These are phyloP conservation scores for Lasiosphaeriaceae sp. DNA, from an alignment of 495 filamentous ascomycete species.

Conservation along the genomic window DNA sequence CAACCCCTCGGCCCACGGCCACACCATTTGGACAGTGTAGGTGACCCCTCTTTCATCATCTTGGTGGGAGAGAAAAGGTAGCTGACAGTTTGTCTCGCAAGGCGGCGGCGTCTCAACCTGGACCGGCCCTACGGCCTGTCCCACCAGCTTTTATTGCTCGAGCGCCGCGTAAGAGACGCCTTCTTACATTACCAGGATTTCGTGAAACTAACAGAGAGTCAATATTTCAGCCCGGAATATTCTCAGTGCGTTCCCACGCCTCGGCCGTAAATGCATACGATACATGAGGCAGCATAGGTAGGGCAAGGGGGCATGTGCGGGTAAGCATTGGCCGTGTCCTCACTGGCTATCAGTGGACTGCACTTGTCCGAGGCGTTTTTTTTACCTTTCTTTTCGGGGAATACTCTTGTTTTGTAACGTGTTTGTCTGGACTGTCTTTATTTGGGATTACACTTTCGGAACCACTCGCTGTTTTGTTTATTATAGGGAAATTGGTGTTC, in stretches of 20 bases:
- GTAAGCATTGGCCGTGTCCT: too few relatives aligned
- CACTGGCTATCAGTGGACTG: too few relatives aligned
- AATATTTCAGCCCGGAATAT: neutral
- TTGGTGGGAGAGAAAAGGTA: neutral
- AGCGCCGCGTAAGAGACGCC: neutral
- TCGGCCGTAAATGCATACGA: neutral
- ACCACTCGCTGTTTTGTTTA: too few relatives aligned
- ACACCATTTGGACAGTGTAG: constrained; percentile 4
- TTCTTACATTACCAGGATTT: neutral
- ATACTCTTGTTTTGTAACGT: too few relatives aligned
- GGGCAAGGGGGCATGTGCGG: too few relatives aligned
- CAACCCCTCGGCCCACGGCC: neutral
- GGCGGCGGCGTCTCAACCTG: neutral
- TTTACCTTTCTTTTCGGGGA: too few relatives aligned
- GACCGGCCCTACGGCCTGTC: neutral
- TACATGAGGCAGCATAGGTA: too few relatives aligned
- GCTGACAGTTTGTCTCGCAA: neutral
- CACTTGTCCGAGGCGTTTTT: too few relatives aligned
- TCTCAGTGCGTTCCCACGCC: neutral
- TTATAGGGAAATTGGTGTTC: too few relatives aligned
- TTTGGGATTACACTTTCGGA: too few relatives aligned
- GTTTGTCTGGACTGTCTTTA: too few relatives aligned
- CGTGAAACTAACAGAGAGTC: too few relatives aligned
- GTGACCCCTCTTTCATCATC: neutral
- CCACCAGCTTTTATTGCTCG: neutral